Base-by-base conservation (phyloP, 306 rosid species). In the Vigna unguiculata region DNA sequence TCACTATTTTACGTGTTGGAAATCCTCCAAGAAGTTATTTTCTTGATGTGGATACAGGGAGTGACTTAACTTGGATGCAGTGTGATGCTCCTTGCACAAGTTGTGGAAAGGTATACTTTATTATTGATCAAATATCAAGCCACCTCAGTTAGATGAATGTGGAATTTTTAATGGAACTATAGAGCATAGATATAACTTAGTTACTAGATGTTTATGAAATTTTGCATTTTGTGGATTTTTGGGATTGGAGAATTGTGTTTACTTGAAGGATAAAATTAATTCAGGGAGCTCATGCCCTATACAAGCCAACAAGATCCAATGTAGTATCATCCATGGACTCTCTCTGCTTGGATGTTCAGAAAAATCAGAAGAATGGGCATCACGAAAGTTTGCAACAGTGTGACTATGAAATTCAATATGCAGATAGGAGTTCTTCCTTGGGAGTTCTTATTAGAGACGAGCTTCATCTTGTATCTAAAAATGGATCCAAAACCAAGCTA, bases 61-160 rank as follows among this genome's bases (percentile, higher is more conserved):
- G 97, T 84, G 97, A 92, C 84, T 84, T 92, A 67, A 88, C 96
- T 9, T 92, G 97, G 96, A 81, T 92, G 40, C 97, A 92, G 46
- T 92, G 97, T 81, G 96, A 92, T 59, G 97, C 97, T 59, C 97
- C 97, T 12, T 92, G 97, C 80, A 80, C 34, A 75, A 88, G 96
- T 70, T 92, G 97, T 82, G 89, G 91, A 2, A 92, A 90, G 93
- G 97, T 91, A 40, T 40, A 85, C 75, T 67, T 46, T 43, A 20
- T 20, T 65, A 2, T 20, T 65, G 25, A 60, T 34, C 22, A n/a
- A 32, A 34, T 62, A 62, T 32, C 52, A 55, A 22, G 58, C 12
- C 46, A 38, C 51, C 19, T 19, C 72, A 52, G 41, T 30, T 72
- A 49, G 5, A 59, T 21, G 65, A 43, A 60, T 72, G 36, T 54